A percentile compares a stretch with the other conserved stretches of the same genome.
These are phyloP conservation scores for Neofusicoccum sp. DNA, from an alignment of 2,329 filamentous ascomycete species.

Conservation along the genomic window DNA sequence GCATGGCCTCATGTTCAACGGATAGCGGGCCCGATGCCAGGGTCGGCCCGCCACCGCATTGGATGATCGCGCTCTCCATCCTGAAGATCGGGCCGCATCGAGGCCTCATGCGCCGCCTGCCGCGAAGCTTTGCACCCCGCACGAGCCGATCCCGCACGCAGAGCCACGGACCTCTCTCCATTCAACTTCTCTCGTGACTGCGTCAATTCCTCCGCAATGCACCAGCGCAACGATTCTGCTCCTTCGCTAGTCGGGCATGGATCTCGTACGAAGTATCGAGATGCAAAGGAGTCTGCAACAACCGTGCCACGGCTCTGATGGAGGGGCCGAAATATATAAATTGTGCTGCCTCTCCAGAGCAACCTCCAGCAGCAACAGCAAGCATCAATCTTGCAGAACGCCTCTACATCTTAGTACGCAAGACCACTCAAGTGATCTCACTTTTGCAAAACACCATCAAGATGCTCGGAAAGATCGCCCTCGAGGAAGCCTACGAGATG, in stretches of 20 bases:
- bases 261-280: slow-evolving; percentile 9
- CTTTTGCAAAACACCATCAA: background rate
- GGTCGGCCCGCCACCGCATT: slow-evolving; percentile 5
- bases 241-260: no score
- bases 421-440: background rate
- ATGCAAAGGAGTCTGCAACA: background rate
- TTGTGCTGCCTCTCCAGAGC: background rate
- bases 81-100: background rate
- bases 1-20: slow-evolving; percentile 6
- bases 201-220: background rate
- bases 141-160: slow-evolving; percentile 4
- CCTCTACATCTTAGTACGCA: background rate
- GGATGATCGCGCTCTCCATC: background rate
- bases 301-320: background rate
- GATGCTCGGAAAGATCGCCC: slow-evolving; percentile 14
- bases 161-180: background rate
- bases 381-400: background rate
- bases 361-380: background rate
- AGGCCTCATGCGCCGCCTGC: background rate
- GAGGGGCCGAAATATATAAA: background rate
- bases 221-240: background rate
- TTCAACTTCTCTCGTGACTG: slow-evolving; percentile 1
- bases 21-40: background rate
- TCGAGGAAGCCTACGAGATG: slow-evolving; percentile 15
- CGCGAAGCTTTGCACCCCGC: background rate